These are phyloP conservation scores for Breviolum minutum DNA, from an alignment of 73 alveolate species.

Conservation along the genomic window DNA sequence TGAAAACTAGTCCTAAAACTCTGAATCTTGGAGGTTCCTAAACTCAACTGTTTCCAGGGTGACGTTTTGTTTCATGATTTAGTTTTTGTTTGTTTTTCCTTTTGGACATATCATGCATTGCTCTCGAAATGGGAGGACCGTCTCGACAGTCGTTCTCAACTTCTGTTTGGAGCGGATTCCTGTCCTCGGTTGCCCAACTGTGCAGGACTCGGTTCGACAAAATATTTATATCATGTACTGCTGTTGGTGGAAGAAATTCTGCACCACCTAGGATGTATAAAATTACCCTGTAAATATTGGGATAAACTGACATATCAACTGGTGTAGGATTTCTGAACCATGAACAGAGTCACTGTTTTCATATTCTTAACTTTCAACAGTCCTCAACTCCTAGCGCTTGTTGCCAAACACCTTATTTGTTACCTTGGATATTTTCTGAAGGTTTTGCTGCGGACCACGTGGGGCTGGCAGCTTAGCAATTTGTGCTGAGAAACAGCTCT, in stretches of 20 bases:
- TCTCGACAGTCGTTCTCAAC: constrained; percentile 70
- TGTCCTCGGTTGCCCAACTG: constrained; percentile 92
- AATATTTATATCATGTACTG: not conserved
- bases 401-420: too few species aligned
- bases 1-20: not conserved
- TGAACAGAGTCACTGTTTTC: too few species aligned
- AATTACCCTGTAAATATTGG: not conserved
- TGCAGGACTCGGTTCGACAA: not conserved
- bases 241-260: too few species aligned
- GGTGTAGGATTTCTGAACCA: too few species aligned
- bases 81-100: too few species aligned
- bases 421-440: not conserved
- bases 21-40: too few species aligned
- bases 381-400: too few species aligned
- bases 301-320: too few species aligned
- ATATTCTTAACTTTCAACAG: too few species aligned
- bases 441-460: constrained; percentile 81
- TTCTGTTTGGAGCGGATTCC: constrained; percentile 92
- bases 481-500: not conserved
- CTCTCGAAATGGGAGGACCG: not conserved
- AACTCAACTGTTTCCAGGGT: not conserved
- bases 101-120: not conserved
- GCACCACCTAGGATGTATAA: too few species aligned
- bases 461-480: constrained; percentile 39
- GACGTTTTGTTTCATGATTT: too few species aligned